Evolutionary conservation across 495 filamentous ascomycete genomes (phyloP), one percentile per base, ranked within the genome.

Genomic region (Aspergillus steynii): DNA sequence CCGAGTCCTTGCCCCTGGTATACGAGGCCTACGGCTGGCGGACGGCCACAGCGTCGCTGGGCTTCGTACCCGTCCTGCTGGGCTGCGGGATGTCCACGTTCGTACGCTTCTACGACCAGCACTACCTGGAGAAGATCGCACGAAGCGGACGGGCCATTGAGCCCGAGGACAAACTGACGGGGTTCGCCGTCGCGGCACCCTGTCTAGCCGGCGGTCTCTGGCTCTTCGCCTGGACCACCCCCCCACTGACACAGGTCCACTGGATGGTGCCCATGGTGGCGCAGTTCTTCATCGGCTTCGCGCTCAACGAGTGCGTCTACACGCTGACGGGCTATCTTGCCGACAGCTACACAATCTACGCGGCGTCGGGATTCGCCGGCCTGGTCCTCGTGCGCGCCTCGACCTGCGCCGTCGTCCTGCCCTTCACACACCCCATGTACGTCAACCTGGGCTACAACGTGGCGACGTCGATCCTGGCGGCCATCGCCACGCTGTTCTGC

Each of bases 211-310:
- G 61, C 3, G 68, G 67, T 4, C 67, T 77, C 0, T 83, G 77
- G 79, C 72, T 68, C 69, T 80, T 82, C 55, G 74, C 69, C 25
- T 77, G 73, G 72, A 81, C 78, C 3, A 68, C 79, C 7, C 81
- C 81, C 0, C 79, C 79, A 2, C 27, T 51, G 6, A 56, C 66
- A 0, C 27, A 58, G 1, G 52, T 61, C 5, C 63, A 65, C 58
- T 83, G 80, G 80, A 64, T 74, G 31, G 71, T 70, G 0, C 70
- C 76, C 2, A 71, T 73, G 10, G 48, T 73, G 1, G 62, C 72
- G 0, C 65, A 81, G 0, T 63, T 76, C 0, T 56, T 73, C 1
- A 68, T 81, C 29, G 80, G 81, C 0, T 82, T 77, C 56, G 77
- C 78, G 1, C 59, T 72, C 10, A 79, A 78, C 54, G 81, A 83